phyloP scores from a whole-genome alignment of 352 stramenopile species.

The Pythium pyrilobum region DNA sequence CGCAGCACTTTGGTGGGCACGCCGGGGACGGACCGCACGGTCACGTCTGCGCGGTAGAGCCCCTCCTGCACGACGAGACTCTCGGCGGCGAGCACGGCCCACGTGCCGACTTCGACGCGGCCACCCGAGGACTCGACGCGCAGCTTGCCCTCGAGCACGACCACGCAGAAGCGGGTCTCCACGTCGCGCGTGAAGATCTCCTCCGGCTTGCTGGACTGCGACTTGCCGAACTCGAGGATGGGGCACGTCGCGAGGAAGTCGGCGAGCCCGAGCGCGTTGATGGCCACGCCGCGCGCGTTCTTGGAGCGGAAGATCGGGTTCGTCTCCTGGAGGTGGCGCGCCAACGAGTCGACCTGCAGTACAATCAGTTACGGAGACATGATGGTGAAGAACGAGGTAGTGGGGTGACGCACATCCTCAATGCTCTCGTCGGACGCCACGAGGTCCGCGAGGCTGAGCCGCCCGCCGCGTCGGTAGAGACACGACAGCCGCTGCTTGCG shows the following conservation, averaged over 20 bases:
- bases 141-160: constrained; percentile 34
- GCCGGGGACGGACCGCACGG: constrained; percentile 24
- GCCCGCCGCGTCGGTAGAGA: constrained; percentile 39
- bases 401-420: constrained; percentile 22
- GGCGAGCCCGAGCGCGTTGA: constrained; percentile 19
- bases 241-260: constrained; percentile 25
- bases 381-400: too few species aligned
- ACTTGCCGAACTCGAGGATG: constrained; percentile 25
- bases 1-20: constrained; percentile 22
- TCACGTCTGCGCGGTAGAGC: constrained; percentile 32
- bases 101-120: constrained; percentile 26
- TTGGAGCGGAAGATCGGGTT: constrained; percentile 29
- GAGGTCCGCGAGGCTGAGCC: constrained; percentile 42
- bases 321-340: constrained; percentile 27
- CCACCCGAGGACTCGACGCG: constrained; percentile 22
- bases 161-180: constrained; percentile 26
- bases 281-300: constrained; percentile 22
- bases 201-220: constrained; percentile 8
- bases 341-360: constrained; percentile 23
- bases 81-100: constrained; percentile 31
- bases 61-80: constrained; percentile 41
- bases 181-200: constrained; percentile 22
- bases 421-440: constrained; percentile 30
- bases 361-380: too few species aligned
- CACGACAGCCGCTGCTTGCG: constrained; percentile 42